Evolutionary conservation across 176 grass and related monocot species (phyloP), one percentile per base, ranked within the genome.

Genomic region (Aechmea fasciata): DNA sequence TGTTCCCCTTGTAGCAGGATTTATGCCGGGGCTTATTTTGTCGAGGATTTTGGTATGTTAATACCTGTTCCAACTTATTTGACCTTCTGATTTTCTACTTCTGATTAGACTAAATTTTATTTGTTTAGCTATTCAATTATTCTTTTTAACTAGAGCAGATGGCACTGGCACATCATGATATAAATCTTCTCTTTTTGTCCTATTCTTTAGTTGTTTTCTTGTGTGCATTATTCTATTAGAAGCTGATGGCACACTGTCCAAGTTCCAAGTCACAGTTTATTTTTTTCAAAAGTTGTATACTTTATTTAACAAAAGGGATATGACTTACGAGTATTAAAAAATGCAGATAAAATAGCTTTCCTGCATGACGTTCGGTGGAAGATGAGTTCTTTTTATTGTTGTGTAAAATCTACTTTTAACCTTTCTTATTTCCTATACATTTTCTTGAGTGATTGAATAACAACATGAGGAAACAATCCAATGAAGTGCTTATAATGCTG

Each of bases 21-120:
- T 87, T 79, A 92, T 97, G 94, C 94, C 94, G 74, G 86, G 81
- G 48, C 79, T 97, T 77, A 71, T 97, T 71, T 63, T 97, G 13
- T 97, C 84, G 73, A 90, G 94, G 61, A 78, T 97, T 74, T 64
- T 97, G 93, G 93, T 97, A 92, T 52, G 74, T 69, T 57, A 75
- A 74, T 69, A 73, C 71, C 67, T 64, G 71, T 65, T 69, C 29
- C 48, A 10, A 47, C 28, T 9, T 66, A 9, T 66, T 5, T 47
- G n/a, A 66, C 63, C 25, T 47, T 66, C 26, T 66, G 24, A 13
- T 47, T 13, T 66, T 41, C 33, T 41, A 41, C 33, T 41, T 6
- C 4, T 41, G 4, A 41, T 41, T 41, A 41, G 4, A 41, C 33
- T 41, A 41, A 83, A 64, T 76, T 29, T 12, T 69, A 50, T 63